Conservation (phyloP, 2,329 filamentous ascomycete genomes). For the Fusarium verrucosum region DNA sequence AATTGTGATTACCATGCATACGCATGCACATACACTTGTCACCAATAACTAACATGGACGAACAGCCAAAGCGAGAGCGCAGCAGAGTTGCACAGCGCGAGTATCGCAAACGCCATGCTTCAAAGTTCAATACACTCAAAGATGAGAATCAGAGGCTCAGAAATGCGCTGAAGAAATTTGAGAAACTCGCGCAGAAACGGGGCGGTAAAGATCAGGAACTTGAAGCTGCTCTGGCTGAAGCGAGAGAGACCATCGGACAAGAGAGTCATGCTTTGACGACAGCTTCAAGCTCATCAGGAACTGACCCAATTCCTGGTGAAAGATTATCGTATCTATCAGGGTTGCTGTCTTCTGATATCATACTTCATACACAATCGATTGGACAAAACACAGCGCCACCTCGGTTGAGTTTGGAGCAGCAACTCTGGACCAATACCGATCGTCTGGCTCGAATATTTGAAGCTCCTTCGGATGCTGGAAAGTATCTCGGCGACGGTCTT, state of each 20-base stretch:
- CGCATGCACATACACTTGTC: neutral
- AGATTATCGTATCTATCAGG: neutral
- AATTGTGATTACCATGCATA: constrained; percentile 29
- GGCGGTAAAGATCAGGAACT: constrained; percentile 23
- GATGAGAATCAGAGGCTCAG: constrained; percentile 41
- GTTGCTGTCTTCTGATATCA: neutral
- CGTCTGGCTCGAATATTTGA: constrained; percentile 39
- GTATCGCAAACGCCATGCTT: constrained; percentile 42
- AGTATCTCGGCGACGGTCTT: constrained; percentile 37
- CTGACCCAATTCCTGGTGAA: neutral
- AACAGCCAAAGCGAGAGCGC: constrained; percentile 41
- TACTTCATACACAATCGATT: neutral
- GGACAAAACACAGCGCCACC: neutral
- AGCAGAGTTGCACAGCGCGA: constrained; percentile 42
- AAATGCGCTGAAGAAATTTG: constrained; percentile 35
- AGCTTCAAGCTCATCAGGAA: neutral
- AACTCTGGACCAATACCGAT: constrained; percentile 39
- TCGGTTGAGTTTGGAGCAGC: constrained; percentile 5
- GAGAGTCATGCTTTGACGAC: neutral
- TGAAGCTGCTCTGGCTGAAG: constrained; percentile 26
- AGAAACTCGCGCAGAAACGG: constrained; percentile 20
- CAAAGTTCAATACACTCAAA: constrained; percentile 39
- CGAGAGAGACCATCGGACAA: constrained; percentile 10
- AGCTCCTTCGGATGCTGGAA: constrained; percentile 29
- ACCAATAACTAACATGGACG: neutral